Conservation (phyloP, 2,329 filamentous ascomycete species). For the Clonostachys solani region DNA sequence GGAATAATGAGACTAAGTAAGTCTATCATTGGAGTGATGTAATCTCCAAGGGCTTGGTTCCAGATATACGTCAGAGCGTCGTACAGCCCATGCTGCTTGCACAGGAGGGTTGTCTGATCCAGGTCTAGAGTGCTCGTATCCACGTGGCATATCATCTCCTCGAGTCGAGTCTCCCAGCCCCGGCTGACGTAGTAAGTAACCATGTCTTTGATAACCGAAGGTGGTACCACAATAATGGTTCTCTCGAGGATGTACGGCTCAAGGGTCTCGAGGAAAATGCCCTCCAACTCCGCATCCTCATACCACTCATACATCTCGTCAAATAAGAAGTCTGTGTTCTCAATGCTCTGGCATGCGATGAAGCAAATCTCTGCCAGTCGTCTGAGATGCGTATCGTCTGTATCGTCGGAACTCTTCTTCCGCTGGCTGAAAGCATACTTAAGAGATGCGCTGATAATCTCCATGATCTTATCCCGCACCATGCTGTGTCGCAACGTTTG, state of each 20-base stretch:
- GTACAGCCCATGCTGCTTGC: slow-evolving; percentile 87
- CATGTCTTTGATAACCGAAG: slow-evolving; percentile 79
- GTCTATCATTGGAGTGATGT: slow-evolving; percentile 85
- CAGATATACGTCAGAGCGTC: slow-evolving; percentile 96
- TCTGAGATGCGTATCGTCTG: slow-evolving; percentile 58
- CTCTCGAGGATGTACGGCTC: slow-evolving; percentile 84
- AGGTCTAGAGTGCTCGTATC: slow-evolving; percentile 89
- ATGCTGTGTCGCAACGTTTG: slow-evolving; percentile 69
- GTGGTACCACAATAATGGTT: slow-evolving; percentile 71
- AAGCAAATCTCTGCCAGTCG: slow-evolving; percentile 84
- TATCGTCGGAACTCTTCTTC: slow-evolving; percentile 37
- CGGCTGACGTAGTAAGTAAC: slow-evolving; percentile 76
- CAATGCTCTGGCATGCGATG: slow-evolving; percentile 72
- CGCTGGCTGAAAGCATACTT: slow-evolving; percentile 79
- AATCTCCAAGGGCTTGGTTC: slow-evolving; percentile 87
- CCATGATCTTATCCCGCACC: slow-evolving; percentile 83
- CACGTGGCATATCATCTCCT: slow-evolving; percentile 93
- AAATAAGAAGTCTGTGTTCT: slow-evolving; percentile 80
- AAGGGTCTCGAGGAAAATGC: slow-evolving; percentile 80
- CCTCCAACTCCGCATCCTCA: slow-evolving; percentile 68
- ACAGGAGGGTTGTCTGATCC: slow-evolving; percentile 85
- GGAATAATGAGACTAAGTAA: slow-evolving; percentile 66
- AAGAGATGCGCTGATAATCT: slow-evolving; percentile 89
- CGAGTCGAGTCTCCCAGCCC: slow-evolving; percentile 72
- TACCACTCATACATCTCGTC: slow-evolving; percentile 89